Conservation (phyloP, 345 rosid species). For the Garcia nutans region DNA sequence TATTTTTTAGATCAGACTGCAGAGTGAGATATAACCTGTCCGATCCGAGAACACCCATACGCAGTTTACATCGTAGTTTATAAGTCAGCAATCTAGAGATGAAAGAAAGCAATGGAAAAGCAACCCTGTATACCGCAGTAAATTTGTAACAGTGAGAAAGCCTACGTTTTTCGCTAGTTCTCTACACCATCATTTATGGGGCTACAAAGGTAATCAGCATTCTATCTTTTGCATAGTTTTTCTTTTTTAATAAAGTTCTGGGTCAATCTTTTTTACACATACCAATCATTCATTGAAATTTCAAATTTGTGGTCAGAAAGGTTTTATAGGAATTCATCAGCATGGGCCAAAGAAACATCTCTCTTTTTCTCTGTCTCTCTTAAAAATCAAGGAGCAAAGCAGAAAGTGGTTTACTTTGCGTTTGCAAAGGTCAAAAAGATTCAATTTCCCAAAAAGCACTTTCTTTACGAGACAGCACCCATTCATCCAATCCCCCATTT, state of each 20-base stretch:
- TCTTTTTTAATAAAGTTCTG: background rate
- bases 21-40: too few relatives aligned
- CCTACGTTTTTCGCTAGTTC: background rate
- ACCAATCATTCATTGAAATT: conserved; percentile 30
- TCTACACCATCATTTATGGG: conserved; percentile 2
- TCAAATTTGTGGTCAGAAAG: conserved; percentile 28
- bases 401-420: conserved; percentile 32
- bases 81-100: too few relatives aligned
- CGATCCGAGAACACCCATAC: too few relatives aligned
- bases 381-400: conserved; percentile 19
- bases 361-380: background rate
- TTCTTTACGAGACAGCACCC: conserved; percentile 36
- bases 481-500: conserved; percentile 18
- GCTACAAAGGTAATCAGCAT: background rate
- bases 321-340: conserved; percentile 16
- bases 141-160: background rate
- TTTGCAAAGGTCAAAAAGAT: conserved; percentile 53
- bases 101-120: background rate
- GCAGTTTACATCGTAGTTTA: too few relatives aligned
- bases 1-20: too few relatives aligned
- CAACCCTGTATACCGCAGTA: background rate
- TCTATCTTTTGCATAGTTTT: background rate
- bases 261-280: conserved; percentile 11
- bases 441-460: conserved; percentile 41
- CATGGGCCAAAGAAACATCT: conserved; percentile 11